Conservation (phyloP, 148 eudicot genomes). For the Camellia sinensis region DNA sequence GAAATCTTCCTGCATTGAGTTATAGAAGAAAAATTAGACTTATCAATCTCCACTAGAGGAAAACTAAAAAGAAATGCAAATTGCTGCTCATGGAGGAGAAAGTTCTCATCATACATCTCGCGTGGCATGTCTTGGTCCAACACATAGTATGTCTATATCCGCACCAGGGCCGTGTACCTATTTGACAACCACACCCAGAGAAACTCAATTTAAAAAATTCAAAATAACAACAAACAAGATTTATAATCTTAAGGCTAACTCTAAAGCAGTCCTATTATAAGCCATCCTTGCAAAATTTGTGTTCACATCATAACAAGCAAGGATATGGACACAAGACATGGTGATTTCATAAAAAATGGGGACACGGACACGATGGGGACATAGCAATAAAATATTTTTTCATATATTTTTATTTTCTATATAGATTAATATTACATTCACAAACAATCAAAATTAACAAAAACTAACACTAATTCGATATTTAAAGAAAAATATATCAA, state of each 20-base stretch:
- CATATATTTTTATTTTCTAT: too few species aligned
- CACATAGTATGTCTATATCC: conserved; percentile 48
- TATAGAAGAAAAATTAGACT: background rate
- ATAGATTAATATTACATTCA: too few species aligned
- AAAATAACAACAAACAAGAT: background rate
- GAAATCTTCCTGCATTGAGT: conserved; percentile 38
- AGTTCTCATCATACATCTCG: conserved; percentile 29
- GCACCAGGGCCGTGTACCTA: conserved; percentile 57
- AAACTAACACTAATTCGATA: too few species aligned
- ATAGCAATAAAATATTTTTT: too few species aligned
- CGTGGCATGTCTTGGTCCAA: conserved; percentile 44
- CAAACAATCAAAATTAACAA: too few species aligned
- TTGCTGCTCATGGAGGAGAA: background rate
- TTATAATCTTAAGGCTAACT: background rate
- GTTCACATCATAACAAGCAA: background rate
- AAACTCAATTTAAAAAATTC: background rate
- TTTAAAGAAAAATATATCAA: too few species aligned
- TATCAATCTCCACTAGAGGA: background rate
- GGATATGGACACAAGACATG: too few species aligned
- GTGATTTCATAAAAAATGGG: too few species aligned
- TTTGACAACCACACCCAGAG: conserved; percentile 6
- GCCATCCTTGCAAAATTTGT: background rate
- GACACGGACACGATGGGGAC: too few species aligned
- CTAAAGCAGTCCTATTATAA: too few species aligned
- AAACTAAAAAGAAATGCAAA: background rate